Base-by-base conservation (phyloP, 805 yeast genomes). In the Ogataea populi-albae region DNA sequence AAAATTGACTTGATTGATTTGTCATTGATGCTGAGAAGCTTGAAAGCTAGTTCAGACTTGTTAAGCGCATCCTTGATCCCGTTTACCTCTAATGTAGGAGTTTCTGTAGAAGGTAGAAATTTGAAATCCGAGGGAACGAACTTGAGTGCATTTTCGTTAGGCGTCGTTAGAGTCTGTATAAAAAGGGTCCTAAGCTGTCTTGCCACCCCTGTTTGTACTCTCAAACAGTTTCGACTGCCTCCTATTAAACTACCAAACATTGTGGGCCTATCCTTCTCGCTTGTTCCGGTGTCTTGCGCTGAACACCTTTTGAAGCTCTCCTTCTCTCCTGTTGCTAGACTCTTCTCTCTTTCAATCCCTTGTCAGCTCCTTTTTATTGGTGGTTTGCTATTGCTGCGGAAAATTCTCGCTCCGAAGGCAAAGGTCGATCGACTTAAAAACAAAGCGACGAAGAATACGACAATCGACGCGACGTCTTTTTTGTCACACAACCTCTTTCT, bases 101-200 rank as follows among this genome's bases (percentile, higher is more conserved):
- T 45, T 43, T 74, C 71, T 26, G 77, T 76, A 15, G 66, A 69
- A 3, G 82, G 82, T 12, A 86, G 63, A n/a, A 86, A 74, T 28
- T 68, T 66, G 61, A 72, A 76, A 12, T 50, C 48, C 9, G 87
- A 79, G 1, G 96, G 95, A 21, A 86, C 59, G 50, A 87, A 87
- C 66, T 87, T 87, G 38, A 87, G 61, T 0, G 96, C 96, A 48
- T 85, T 79, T 35, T 79, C 89, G 55, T 87, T 87, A 2, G 96
- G 96, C 0, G 96, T 87, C 20, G 80, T 77, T 22, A 82, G 79
- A 0, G 96, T 87, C 56, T 86, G 94, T 28, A 87, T 87, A 58
- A 79, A 82, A 21, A 82, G 55, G 28, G 39, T 33, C 28, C 62
- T 47, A 11, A 42, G 35, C 34, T 40, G 47, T 21, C 15, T 23